Evolutionary conservation across 257 asterid genomes (phyloP).

Genomic region (Lycium barbarum): DNA sequence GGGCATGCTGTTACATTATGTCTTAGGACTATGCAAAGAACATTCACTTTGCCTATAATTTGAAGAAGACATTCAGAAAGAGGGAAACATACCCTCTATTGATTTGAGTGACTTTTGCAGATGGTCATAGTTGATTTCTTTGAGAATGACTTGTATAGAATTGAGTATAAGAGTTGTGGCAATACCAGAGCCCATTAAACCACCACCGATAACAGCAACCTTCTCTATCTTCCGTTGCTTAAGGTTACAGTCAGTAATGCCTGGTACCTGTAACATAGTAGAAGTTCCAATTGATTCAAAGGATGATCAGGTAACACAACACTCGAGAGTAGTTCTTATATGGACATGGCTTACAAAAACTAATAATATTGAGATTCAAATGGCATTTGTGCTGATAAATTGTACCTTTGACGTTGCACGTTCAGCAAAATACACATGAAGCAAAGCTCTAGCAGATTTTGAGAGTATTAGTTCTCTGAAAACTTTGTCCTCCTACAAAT

Average conservation of each 20-base stretch:
- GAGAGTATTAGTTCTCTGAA: slow-evolving; percentile 61
- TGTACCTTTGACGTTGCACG: slow-evolving; percentile 55
- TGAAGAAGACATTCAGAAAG: neutral
- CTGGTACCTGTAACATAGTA: slow-evolving; percentile 47
- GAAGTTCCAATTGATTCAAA: neutral
- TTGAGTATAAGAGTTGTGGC: slow-evolving; percentile 43
- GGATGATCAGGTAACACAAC: neutral
- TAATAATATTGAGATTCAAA: neutral
- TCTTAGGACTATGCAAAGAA: neutral
- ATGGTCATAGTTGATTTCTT: slow-evolving; percentile 43
- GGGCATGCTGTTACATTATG: neutral
- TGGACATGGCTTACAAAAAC: neutral
- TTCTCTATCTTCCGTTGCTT: slow-evolving; percentile 48
- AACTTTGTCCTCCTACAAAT: slow-evolving; percentile 58
- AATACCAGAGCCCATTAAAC: slow-evolving; percentile 50
- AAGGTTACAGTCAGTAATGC: slow-evolving; percentile 44
- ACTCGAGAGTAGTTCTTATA: too few species aligned
- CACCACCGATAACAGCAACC: slow-evolving; percentile 60
- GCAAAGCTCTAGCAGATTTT: slow-evolving; percentile 54
- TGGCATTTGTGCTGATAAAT: neutral
- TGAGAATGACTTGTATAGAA: slow-evolving; percentile 47
- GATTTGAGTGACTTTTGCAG: slow-evolving; percentile 24
- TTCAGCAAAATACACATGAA: slow-evolving; percentile 61
- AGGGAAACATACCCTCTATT: slow-evolving; percentile 2
- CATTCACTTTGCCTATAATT: neutral